phyloP scores from a whole-genome alignment of 2,329 filamentous ascomycete genomes.

The Dactylonectria macrodidyma region DNA sequence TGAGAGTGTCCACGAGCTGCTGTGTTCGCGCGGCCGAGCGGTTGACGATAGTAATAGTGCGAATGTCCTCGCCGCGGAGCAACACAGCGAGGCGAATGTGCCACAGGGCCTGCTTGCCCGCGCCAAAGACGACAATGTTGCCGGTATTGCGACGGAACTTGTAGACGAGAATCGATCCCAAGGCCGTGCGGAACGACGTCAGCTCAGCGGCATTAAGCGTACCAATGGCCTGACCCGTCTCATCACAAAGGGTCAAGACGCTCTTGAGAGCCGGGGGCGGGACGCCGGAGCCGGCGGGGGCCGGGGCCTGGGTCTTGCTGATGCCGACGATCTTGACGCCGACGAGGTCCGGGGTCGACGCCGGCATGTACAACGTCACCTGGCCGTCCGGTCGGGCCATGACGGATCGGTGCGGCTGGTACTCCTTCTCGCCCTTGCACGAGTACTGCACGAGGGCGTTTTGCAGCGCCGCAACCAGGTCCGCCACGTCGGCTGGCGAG shows the following conservation, averaged over 20 bases:
- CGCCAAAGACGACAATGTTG: constrained; percentile 77
- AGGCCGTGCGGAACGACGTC: constrained; percentile 78
- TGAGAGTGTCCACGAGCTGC: constrained; percentile 40
- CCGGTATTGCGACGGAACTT: constrained; percentile 44
- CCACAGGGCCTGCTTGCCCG: constrained; percentile 81
- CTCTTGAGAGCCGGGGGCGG: constrained; percentile 60
- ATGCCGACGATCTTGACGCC: constrained; percentile 75
- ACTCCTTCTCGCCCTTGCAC: constrained; percentile 71
- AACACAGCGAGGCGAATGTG: constrained; percentile 77
- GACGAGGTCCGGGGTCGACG: constrained; percentile 70
- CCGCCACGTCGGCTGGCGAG: constrained; percentile 34
- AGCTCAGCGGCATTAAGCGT: constrained; percentile 78
- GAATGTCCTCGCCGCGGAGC: constrained; percentile 54
- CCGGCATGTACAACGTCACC: constrained; percentile 78
- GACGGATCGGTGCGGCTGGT: constrained; percentile 73
- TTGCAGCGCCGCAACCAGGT: constrained; percentile 37
- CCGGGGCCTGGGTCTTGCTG: constrained; percentile 30
- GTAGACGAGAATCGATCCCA: constrained; percentile 74
- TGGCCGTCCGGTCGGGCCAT: constrained; percentile 73
- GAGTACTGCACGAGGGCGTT: constrained; percentile 63
- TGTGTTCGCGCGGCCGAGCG: constrained; percentile 45
- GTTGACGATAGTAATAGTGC: constrained; percentile 52
- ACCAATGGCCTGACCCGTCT: constrained; percentile 69
- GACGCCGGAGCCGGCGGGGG: constrained; percentile 17
- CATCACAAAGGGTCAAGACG: constrained; percentile 72